phyloP scores from a whole-genome alignment of 1,284 basidiomycete species.

The Farysia itapuensis region DNA sequence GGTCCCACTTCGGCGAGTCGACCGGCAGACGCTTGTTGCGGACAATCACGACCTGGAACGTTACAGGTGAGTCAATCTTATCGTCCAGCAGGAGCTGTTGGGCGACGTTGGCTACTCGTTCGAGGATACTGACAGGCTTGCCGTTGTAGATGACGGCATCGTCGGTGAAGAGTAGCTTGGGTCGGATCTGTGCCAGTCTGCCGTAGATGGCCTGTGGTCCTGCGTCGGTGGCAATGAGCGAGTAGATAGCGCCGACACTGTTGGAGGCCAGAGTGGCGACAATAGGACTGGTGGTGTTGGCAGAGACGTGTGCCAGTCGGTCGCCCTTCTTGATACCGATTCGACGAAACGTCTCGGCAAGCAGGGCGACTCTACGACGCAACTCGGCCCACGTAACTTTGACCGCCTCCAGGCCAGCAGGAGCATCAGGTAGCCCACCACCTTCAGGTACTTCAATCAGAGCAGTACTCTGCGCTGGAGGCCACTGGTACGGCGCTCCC shows the following conservation, averaged over 20 bases:
- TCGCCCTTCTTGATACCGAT: conserved; percentile 27
- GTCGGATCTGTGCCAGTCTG: conserved; percentile 52
- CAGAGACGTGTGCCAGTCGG: conserved; percentile 25
- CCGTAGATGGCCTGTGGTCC: conserved; percentile 39
- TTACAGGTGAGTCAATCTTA: conserved; percentile 25
- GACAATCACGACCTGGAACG: conserved; percentile 38
- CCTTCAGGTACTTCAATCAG: conserved; percentile 36
- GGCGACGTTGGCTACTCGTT: conserved; percentile 42
- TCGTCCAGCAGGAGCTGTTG: conserved; percentile 34
- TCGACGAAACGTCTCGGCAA: conserved; percentile 26
- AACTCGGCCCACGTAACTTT: conserved; percentile 34
- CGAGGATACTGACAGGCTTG: conserved; percentile 51
- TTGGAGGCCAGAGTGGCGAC: conserved; percentile 32
- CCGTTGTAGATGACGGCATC: conserved; percentile 58
- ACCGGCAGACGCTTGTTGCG: conserved; percentile 10
- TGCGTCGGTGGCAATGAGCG: conserved; percentile 35
- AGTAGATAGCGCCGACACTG: conserved; percentile 39
- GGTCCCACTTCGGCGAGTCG: conserved; percentile 8
- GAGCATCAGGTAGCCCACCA: conserved; percentile 13
- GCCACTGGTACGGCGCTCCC: conserved; percentile 33
- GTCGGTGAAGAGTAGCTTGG: conserved; percentile 59
- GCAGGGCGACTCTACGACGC: conserved; percentile 20
- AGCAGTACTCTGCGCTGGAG: conserved; percentile 6
- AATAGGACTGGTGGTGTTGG: conserved; percentile 24
- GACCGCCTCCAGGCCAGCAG: conserved; percentile 2